These are phyloP conservation scores for Delonix regia DNA, from an alignment of 306 rosid genomes.

Conservation along the genomic window DNA sequence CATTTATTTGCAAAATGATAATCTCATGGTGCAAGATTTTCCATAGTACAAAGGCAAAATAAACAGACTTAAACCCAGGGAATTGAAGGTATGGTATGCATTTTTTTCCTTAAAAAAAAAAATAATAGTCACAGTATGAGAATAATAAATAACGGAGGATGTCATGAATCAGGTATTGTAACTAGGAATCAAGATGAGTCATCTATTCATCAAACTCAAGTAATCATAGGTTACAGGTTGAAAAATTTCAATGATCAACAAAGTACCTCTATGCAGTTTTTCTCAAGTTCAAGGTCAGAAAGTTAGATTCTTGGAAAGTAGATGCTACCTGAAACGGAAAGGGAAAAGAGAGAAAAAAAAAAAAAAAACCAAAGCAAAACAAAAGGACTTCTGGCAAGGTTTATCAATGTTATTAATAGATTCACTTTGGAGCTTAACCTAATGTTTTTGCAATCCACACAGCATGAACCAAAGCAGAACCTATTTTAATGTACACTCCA, in stretches of 20 bases:
- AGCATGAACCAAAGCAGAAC: background rate
- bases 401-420: background rate
- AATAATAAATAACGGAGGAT: background rate
- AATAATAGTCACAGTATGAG: background rate
- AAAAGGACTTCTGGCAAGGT: background rate
- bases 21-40: background rate
- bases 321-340: background rate
- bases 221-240: background rate
- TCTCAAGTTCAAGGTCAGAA: background rate
- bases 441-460: background rate
- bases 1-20: background rate
- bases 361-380: no score
- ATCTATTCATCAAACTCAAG: conserved; percentile 7
- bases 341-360: background rate
- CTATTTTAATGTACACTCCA: background rate
- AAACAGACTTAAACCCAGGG: background rate
- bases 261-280: conserved; percentile 2
- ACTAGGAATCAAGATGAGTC: conserved; percentile 7
- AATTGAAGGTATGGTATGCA: background rate
- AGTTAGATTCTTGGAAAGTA: background rate
- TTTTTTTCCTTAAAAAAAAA: background rate
- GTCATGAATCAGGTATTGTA: background rate
- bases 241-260: background rate
- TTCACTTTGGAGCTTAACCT: background rate
- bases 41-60: background rate